phyloP scores from a whole-genome alignment of 1,139 yeast species.

The Suhomyces maxii region DNA sequence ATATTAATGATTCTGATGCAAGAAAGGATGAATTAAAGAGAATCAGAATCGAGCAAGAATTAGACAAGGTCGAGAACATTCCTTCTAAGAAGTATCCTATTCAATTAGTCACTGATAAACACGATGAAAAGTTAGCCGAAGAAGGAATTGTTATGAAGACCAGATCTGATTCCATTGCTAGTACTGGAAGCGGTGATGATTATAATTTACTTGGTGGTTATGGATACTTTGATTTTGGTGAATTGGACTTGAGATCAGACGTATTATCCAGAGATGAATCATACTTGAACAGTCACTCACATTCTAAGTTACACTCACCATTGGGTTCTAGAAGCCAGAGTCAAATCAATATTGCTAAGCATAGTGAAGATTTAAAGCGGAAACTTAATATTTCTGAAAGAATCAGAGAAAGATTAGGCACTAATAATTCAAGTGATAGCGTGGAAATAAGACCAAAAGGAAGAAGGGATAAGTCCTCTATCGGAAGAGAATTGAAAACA shows the following conservation, averaged over 20 bases:
- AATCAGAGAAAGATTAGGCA: conserved; percentile 36
- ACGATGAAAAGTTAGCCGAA: conserved; percentile 22
- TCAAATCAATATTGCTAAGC: conserved; percentile 25
- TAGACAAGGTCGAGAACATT: conserved; percentile 30
- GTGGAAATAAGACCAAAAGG: not conserved
- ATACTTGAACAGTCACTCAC: conserved; percentile 25
- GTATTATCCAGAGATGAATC: conserved; percentile 33
- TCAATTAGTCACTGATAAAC: conserved; percentile 29
- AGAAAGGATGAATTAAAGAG: conserved; percentile 38
- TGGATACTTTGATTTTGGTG: conserved; percentile 75
- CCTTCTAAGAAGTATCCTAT: conserved; percentile 42
- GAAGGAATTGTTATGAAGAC: conserved; percentile 3
- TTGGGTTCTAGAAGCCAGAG: conserved; percentile 35
- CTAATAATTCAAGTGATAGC: not conserved
- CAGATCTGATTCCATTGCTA: conserved; percentile 11
- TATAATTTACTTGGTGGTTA: conserved; percentile 62
- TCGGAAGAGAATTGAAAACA: conserved; percentile 14
- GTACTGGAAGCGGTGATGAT: conserved; percentile 15
- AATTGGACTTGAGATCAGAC: conserved; percentile 38
- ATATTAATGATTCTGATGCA: conserved; percentile 35
- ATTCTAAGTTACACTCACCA: conserved; percentile 20
- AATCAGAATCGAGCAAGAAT: conserved; percentile 37
- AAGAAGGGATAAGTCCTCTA: conserved; percentile 2
- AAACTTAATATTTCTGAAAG: conserved; percentile 34
- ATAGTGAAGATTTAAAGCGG: conserved; percentile 24